Base-by-base conservation (phyloP, 225 moss, liverwort and hornwort species). In the Lunularia cruciata region DNA sequence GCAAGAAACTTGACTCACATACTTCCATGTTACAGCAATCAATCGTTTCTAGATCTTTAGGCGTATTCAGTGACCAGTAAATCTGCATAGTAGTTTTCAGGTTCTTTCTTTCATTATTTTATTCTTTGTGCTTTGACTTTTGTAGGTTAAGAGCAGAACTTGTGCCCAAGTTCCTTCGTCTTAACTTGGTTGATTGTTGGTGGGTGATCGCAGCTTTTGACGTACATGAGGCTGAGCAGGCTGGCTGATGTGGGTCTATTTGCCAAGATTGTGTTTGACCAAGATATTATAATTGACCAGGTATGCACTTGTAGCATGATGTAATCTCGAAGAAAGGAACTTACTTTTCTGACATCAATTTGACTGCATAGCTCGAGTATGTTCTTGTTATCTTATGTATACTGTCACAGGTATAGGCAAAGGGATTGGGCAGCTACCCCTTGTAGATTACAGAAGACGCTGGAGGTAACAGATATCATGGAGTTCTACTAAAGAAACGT, bases 191-290 rank as follows among this genome's bases (percentile, higher is more conserved):
- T 37, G 22, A 33, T 42, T 43, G 49, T 4, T 28, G 48, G 52
- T 4, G 38, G 48, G 52, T 38, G 38, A 46, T 32, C 76, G 71
- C 90, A 96, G 95, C 78, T 96, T 54, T 81, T 96, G 88, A 96
- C 95, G 0, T 98, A 92, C 56, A 86, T 90, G 83, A 80, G 96
- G 69, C 71, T 98, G 66, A 83, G 85, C 79, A 86, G 96, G 81
- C 65, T 98, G 78, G 83, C 90, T 78, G 96, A 98, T 68, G 93
- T 92, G 58, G 96, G 87, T 43, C 96, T 98, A 63, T 98, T 98
- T 75, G 87, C 93, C 10, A 98, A 93, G 82, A 79, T 98, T 55
- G 65, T 76, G 31, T 98, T 98, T 38, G 93, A 93, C 63, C 79
- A 81, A 40, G 96, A 98, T 71, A 22, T 98, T 18, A 84, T 98